A percentile compares a stretch with the other conserved stretches of the same genome.
Conservation (phyloP, 495 filamentous ascomycete genomes). For the Xylaria cubensis region DNA sequence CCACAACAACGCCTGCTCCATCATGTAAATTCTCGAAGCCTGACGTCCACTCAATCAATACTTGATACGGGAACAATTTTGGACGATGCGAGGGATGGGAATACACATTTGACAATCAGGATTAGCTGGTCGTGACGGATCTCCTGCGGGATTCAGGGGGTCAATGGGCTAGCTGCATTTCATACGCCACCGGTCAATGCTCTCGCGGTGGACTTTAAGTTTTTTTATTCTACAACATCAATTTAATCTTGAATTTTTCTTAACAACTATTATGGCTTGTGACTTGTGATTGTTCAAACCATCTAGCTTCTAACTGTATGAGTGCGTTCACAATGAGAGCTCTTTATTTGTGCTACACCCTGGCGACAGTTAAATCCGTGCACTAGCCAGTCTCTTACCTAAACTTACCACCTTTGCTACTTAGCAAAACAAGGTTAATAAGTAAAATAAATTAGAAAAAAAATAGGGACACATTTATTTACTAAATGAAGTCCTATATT, state of each 20-base stretch:
- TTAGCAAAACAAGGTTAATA: too few relatives aligned
- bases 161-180: neutral
- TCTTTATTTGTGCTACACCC: neutral
- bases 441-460: too few relatives aligned
- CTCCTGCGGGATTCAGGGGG: neutral
- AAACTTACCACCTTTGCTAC: too few relatives aligned
- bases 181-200: neutral
- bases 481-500: too few relatives aligned
- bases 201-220: neutral
- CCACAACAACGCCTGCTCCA: neutral
- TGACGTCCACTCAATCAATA: neutral
- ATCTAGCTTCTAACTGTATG: neutral
- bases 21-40: constrained; percentile 6
- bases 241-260: neutral
- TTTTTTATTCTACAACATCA: neutral
- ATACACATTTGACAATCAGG: neutral
- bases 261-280: neutral
- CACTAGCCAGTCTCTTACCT: too few relatives aligned
- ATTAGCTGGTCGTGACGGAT: neutral
- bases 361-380: too few relatives aligned
- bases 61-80: neutral
- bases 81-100: neutral
- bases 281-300: neutral
- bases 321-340: neutral
- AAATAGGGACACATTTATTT: too few relatives aligned